Base-by-base conservation (phyloP, 2,329 filamentous ascomycete genomes). In the Fusarium caatingaense region DNA sequence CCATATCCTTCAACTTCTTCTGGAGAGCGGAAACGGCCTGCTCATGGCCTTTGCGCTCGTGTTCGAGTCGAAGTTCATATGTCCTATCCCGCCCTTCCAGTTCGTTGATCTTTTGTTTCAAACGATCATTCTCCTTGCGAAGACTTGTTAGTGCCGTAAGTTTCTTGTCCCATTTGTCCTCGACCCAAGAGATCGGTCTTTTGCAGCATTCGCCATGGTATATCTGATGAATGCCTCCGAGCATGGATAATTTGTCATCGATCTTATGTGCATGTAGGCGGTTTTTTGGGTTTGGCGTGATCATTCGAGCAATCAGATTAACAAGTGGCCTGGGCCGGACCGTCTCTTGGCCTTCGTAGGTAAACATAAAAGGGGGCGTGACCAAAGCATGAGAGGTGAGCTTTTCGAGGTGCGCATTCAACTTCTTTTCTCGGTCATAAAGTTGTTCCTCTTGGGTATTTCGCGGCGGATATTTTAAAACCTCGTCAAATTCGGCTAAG, bases 121-220 rank as follows among this genome's bases (percentile, higher is more conserved):
- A 72, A n/a, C 71, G 71, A 6, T 76, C 78, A 30, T 79, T 78
- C 34, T 81, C 79, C 6, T 71, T 71, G 37, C 71, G 73, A 11
- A 83, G 75, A 18, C 72, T 74, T 7, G 66, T 68, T 7, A 77
- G 66, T 1, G 64, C 66, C 4, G 68, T 69, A 15, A 79, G 74
- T 37, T 78, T 79, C 61, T 72, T 76, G 69, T 84, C 82, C 73
- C 78, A 80, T 16, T 74, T 77, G 32, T 79, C 74, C 66, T 79
- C 78, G 8, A 81, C 74, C 74, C 77, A 79, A 4, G 78, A 76
- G 18, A 78, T 72, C 1, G 78, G 77, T 12, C 80, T 78, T 68
- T 81, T 84, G 72, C 84, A 85, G 69, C 83, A 85, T 21, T 75
- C 71, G 15, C 79, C 78, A 65, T 85, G 83, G 64, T 85, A 85